Evolutionary conservation across 129 eudicot species (phyloP).

Genomic region (Sambucus nigra): DNA sequence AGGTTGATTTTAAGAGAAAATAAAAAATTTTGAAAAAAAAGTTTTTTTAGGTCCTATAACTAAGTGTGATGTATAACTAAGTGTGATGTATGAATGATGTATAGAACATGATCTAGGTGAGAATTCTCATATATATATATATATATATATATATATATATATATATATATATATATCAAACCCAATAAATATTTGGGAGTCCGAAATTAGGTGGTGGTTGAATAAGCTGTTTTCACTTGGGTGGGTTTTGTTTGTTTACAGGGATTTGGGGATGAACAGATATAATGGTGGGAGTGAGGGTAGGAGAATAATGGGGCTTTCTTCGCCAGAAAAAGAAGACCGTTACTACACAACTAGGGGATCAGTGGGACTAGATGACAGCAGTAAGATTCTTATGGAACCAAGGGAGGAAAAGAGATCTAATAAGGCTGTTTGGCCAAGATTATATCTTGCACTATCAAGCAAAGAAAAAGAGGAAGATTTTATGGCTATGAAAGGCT

Average conservation of each 20-base stretch:
- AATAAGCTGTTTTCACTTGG: background rate
- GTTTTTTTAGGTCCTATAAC: no score
- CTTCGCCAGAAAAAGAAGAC: conserved; percentile 60
- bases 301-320: conserved; percentile 33
- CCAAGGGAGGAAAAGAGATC: conserved; percentile 15
- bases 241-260: conserved; percentile 22
- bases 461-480: conserved; percentile 89
- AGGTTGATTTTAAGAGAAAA: conserved; percentile 4
- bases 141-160: background rate
- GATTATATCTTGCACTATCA: conserved; percentile 39
- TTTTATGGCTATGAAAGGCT: conserved; percentile 83
- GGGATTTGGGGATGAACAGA: conserved; percentile 31
- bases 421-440: conserved; percentile 60
- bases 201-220: background rate
- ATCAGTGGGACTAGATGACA: conserved; percentile 43
- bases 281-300: conserved; percentile 10
- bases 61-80: background rate
- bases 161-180: background rate
- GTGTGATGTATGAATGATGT: background rate
- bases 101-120: no score
- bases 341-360: conserved; percentile 75
- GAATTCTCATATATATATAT: no score
- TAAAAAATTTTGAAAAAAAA: no score
- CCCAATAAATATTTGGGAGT: background rate
- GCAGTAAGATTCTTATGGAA: conserved; percentile 32